Evolutionary conservation across 1,284 basidiomycete genomes (phyloP).

Genomic region (Trametes sp.): DNA sequence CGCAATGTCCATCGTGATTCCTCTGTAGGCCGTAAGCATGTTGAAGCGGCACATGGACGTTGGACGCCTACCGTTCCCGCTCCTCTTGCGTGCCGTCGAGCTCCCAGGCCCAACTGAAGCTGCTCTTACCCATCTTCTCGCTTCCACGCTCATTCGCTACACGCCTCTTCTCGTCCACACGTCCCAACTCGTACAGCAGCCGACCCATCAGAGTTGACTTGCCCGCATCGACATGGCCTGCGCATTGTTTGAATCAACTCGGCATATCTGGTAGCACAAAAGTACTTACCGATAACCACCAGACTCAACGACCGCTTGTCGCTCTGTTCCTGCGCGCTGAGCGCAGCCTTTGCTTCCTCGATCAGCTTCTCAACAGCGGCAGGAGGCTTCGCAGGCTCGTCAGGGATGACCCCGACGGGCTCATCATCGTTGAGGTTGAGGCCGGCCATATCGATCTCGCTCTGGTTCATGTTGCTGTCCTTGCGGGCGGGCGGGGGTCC

Average conservation of each 20-base stretch:
- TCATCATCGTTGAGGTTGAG: conserved; percentile 60
- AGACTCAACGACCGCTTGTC: conserved; percentile 83
- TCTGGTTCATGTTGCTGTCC: conserved; percentile 53
- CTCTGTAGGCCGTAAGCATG: conserved; percentile 56
- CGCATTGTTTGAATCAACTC: not conserved
- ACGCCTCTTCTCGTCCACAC: conserved; percentile 86
- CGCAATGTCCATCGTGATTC: conserved; percentile 98
- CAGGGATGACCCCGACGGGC: conserved; percentile 40
- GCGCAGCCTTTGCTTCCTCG: conserved; percentile 73
- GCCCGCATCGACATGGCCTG: conserved; percentile 98
- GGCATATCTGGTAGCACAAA: not conserved
- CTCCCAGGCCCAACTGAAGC: conserved; percentile 98
- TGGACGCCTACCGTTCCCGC: conserved; percentile 75
- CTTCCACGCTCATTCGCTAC: conserved; percentile 91
- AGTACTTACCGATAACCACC: conserved; percentile 87
- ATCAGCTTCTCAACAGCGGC: conserved; percentile 87
- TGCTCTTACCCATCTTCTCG: conserved; percentile 89
- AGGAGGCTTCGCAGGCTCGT: conserved; percentile 71
- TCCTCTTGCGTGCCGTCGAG: conserved; percentile 95
- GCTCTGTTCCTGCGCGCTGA: conserved; percentile 60
- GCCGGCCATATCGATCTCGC: conserved; percentile 75
- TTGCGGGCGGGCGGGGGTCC: conserved; percentile 48
- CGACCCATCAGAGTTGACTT: conserved; percentile 99
- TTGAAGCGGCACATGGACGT: not conserved
- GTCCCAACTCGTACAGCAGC: conserved; percentile 90